phyloP scores from a whole-genome alignment of 192 early-diverging fungal species.

The Diversispora epigaea region DNA sequence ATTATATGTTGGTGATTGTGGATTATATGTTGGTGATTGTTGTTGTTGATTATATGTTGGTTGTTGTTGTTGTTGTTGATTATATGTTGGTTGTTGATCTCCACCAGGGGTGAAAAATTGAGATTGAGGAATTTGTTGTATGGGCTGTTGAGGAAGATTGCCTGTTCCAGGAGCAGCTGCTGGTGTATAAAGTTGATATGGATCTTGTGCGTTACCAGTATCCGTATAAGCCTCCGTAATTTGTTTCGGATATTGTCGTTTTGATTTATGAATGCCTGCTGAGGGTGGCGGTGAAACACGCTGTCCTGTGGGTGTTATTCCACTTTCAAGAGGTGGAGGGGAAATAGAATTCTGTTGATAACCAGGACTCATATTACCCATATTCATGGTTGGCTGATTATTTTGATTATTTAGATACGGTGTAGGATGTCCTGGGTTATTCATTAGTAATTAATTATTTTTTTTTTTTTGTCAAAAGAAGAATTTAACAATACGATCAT shows the following conservation, averaged over 20 bases:
- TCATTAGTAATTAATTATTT: no score
- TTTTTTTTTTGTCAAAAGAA: no score
- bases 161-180: constrained; percentile 30
- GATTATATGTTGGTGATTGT: constrained; percentile 28
- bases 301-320: constrained; percentile 11
- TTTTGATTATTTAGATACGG: constrained; percentile 1
- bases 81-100: neutral
- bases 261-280: constrained; percentile 41
- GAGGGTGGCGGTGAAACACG: constrained; percentile 32
- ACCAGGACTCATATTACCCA: neutral
- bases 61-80: constrained; percentile 9
- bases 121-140: constrained; percentile 30
- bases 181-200: constrained; percentile 38
- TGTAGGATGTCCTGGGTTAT: constrained; percentile 27
- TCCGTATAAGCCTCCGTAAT: constrained; percentile 46
- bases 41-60: constrained; percentile 5
- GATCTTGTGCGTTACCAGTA: constrained; percentile 27
- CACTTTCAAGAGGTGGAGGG: constrained; percentile 27
- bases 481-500: no score
- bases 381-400: neutral
- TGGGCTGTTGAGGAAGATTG: neutral
- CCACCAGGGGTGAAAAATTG: constrained; percentile 42
- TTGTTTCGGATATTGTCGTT: constrained; percentile 55
- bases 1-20: constrained; percentile 14
- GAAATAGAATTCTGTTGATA: constrained; percentile 15